Base-by-base conservation (phyloP, 257 asterid species). In the Solanum chiquidenum region DNA sequence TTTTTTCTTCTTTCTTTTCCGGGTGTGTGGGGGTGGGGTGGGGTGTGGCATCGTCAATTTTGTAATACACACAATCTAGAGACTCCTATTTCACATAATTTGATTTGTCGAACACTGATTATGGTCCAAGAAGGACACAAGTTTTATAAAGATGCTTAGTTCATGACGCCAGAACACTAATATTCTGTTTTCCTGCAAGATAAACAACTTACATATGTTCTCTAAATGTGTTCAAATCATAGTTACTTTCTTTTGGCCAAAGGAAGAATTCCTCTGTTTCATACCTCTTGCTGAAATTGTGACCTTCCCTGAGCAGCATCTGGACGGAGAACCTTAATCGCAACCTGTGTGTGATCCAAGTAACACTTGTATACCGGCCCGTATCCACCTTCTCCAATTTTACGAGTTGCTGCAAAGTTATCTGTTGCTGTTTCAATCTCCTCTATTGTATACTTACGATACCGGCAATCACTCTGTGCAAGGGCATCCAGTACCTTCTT, bases 261-360 rank as follows among this genome's bases (percentile, higher is more conserved):
- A 9, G 42, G 85, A 49, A 82, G 20, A 5, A 80, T 80, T 80
- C 33, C 23, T 60, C 40, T 25, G 52, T 62, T 60, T 80, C 87
- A 2, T 89, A 96, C 98, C 98, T 95, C 99, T 93, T 97, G 98
- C 89, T 95, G 98, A 89, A 96, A 96, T 80, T 96, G 99, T 74
- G 98, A 94, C 92, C 93, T 90, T 89, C 99, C 99, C 88, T 94
- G 99, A 74, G 98, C 98, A 25, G 99, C 99, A 55, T 96, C 99
- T 1, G 98, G 97, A 9, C 98, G 97, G 86, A 96, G 98, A 87
- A 96, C 98, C 91, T 96, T 96, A 62, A 96, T 79, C 21, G 98
- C 99, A 55, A 95, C 99, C 66, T 90, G 93, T 12, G 98, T 96
- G 83, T 96, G 99, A 92, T 95, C 98, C 55, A 95, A 89, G 91